Evolutionary conservation across 2,329 filamentous ascomycete species (phyloP).

Genomic region (Pseudocercospora vitis): DNA sequence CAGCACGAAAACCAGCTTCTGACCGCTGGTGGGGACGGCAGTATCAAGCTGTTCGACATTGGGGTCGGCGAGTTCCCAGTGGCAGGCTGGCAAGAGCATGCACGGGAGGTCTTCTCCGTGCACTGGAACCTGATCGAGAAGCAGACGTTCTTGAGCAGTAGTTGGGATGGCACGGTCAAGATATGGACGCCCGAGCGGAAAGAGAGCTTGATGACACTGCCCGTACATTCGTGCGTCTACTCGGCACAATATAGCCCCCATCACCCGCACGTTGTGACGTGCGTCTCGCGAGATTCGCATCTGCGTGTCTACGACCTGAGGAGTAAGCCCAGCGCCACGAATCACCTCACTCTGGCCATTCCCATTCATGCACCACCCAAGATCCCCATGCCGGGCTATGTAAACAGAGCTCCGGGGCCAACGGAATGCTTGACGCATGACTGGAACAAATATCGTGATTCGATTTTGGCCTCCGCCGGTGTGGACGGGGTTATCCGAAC

Average conservation of each 20-base stretch:
- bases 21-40: conserved; percentile 87
- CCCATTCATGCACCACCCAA: conserved; percentile 73
- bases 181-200: conserved; percentile 78
- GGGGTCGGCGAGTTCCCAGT: conserved; percentile 79
- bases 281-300: conserved; percentile 85
- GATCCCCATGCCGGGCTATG: conserved; percentile 46
- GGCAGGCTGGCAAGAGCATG: conserved; percentile 90
- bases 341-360: conserved; percentile 80
- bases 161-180: conserved; percentile 96
- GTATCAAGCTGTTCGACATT: conserved; percentile 90
- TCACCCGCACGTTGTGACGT: conserved; percentile 79
- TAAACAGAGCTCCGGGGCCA: conserved; percentile 54
- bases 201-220: conserved; percentile 75
- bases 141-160: conserved; percentile 84
- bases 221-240: conserved; percentile 92
- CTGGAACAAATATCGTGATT: conserved; percentile 96
- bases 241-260: conserved; percentile 87
- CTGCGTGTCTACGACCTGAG: conserved; percentile 89
- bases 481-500: conserved; percentile 85
- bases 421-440: conserved; percentile 90
- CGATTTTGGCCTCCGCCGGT: conserved; percentile 80
- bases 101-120: conserved; percentile 87
- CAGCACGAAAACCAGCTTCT: conserved; percentile 93
- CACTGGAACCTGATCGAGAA: conserved; percentile 91
- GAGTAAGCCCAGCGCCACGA: conserved; percentile 79